Base-by-base conservation (phyloP, 768 basidiomycete species). In the Symmetrospora coprosmae region DNA sequence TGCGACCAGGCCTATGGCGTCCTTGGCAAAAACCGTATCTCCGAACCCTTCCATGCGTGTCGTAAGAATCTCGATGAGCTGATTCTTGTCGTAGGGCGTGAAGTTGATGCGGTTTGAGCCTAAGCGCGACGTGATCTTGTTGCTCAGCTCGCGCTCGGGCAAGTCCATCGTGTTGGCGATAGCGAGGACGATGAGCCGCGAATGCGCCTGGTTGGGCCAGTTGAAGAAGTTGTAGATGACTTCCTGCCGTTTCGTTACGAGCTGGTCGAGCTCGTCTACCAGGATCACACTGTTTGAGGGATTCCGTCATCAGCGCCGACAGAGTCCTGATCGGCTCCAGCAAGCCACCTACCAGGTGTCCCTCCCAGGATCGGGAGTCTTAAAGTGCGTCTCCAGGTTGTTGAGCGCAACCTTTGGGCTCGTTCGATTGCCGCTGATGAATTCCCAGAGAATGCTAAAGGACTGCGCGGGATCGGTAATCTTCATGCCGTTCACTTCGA, bases 151-250 rank as follows among this genome's bases (percentile, higher is more conserved):
- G 43, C 92, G 78, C 72, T 97, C 92, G 0, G 94, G 94, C 53
- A 97, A 77, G 69, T 97, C 92, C 86, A 94, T 92, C 30, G 92
- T 90, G 70, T 97, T 99, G 6, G 94, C 94, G 0, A 99, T 90
- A 0, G 94, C 92, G 50, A 99, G 80, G 1, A 99, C 94, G 50
- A 96, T 82, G 4, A 99, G 79, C 71, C 86, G 87, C 60, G 88
- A 90, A 19, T 82, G 82, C 0, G 80, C 78, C 50, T 94, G 76
- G 2, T 90, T 92, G 1, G 94, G 94, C 92, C 94, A 99, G 71
- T 99, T 97, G 78, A 97, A 97, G 74, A 99, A 97, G 69, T 96
- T 96, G 74, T 99, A 99, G 21, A 99, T 86, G 9, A 99, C 92
- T 25, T 63, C 43, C 71, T 99, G 92, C 71, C 94, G 94, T 17